Conservation (phyloP, 768 basidiomycete species). For the Agaricus bisporus region DNA sequence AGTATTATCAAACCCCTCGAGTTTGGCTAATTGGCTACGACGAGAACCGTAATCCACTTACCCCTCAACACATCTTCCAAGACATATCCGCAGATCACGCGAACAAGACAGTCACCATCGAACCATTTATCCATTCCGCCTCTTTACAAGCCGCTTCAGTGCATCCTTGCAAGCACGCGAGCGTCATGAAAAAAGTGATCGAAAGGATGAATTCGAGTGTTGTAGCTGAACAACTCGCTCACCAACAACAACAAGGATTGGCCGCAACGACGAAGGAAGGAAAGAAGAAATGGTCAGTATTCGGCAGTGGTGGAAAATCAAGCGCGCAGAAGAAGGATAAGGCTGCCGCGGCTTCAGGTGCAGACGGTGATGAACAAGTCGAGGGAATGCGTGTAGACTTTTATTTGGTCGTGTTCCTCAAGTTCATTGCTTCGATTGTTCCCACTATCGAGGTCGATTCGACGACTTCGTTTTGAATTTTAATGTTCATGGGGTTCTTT, state of each 20-base stretch:
- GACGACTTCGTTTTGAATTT: conserved; percentile 59
- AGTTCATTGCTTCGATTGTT: conserved; percentile 97
- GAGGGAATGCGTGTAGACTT: conserved; percentile 97
- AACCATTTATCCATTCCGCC: conserved; percentile 91
- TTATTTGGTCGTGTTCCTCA: conserved; percentile 97
- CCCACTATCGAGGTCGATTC: conserved; percentile 99
- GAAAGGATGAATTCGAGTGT: conserved; percentile 95
- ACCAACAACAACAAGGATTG: conserved; percentile 33
- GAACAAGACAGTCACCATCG: conserved; percentile 97
- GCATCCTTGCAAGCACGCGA: conserved; percentile 97
- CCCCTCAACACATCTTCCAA: conserved; percentile 89
- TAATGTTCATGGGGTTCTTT: background rate
- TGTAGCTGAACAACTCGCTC: conserved; percentile 71
- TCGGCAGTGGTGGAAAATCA: conserved; percentile 30
- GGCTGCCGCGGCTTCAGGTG: conserved; percentile 10
- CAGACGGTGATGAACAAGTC: conserved; percentile 59
- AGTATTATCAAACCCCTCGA: conserved; percentile 97
- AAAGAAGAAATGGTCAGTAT: conserved; percentile 78
- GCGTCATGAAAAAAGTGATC: conserved; percentile 99
- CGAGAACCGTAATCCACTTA: conserved; percentile 88
- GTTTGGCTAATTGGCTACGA: conserved; percentile 98
- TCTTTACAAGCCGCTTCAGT: conserved; percentile 87
- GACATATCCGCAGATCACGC: conserved; percentile 97
- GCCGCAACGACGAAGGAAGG: conserved; percentile 37
- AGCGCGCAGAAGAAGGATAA: conserved; percentile 8